Evolutionary conservation across 306 rosid genomes (phyloP), one percentile per base, ranked within the genome.

Genomic region (Clitoria ternatea): DNA sequence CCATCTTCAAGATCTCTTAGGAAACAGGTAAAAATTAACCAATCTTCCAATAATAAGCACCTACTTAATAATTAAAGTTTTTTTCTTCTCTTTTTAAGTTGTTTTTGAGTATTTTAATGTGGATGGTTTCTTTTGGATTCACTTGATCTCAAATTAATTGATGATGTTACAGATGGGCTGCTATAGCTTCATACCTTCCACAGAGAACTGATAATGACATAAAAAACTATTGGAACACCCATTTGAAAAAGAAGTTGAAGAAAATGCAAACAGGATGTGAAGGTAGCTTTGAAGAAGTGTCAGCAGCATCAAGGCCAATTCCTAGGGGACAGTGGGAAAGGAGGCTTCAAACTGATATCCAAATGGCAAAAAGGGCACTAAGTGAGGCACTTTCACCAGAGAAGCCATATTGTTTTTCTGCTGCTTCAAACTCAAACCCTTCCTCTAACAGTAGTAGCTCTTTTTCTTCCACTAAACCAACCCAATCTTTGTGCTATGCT

Each of bases 1-100:
- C 79, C 97, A 90, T 60, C 97, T 93, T 55, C 98, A 93, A 87
- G 97, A 93, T 61, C 98, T 93, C 70, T 44, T 90, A 77, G 98
- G 98, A 65, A 93, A 93, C 49, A 85, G 96, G 98, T 93, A 80
- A 5, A 15, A 61, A 65, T 36, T n/a, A n/a, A n/a, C n/a, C 20
- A 61, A 36, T 62, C 53, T 36, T 33, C 14, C 64, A 29, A n/a
- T n/a, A n/a, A n/a, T n/a, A n/a, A 45, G 49, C 36, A 44, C 57
- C 33, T 35, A 49, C 22, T 6, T 50, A 8, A 8, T 23, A 4
- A 7, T 13, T 48, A 19, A 7, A 40, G 47, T 50, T 7, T 22
- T 50, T 14, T 23, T 40, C 54, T 3, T 9, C 55, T 56, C 6
- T 37, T 23, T 39, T 14, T 3, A 64, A 15, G 8, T 40, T 4